Conservation (phyloP, 768 basidiomycete species). For the Pholiota microspora region DNA sequence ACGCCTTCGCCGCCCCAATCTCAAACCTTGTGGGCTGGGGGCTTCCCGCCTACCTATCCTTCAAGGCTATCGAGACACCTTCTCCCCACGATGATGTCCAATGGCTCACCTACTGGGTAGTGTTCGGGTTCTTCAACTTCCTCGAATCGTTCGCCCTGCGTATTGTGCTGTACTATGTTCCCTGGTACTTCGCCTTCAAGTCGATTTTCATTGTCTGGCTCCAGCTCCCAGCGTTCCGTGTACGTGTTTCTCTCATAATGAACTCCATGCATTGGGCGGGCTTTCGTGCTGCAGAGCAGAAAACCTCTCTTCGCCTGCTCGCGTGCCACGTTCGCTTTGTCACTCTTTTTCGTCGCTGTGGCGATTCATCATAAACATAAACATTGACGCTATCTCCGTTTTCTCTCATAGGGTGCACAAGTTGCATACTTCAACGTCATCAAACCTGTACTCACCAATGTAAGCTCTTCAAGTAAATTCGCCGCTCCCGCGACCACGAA, state of each 20-base stretch:
- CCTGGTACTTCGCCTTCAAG: constrained; percentile 96
- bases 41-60: constrained; percentile 92
- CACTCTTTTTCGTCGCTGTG: constrained; percentile 13
- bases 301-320: constrained; percentile 17
- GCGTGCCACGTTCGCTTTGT: constrained; percentile 20
- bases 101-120: constrained; percentile 98
- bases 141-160: constrained; percentile 83
- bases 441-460: constrained; percentile 76
- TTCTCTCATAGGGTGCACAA: constrained; percentile 73
- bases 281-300: neutral
- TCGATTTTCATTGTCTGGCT: constrained; percentile 89
- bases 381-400: constrained; percentile 17
- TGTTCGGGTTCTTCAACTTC: constrained; percentile 94
- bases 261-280: neutral
- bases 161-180: constrained; percentile 85
- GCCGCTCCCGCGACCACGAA: constrained; percentile 52
- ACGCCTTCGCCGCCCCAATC: constrained; percentile 87
- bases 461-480: constrained; percentile 43
- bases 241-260: constrained; percentile 42
- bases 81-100: constrained; percentile 82
- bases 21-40: constrained; percentile 96
- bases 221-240: constrained; percentile 81
- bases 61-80: constrained; percentile 92
- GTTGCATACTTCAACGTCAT: constrained; percentile 71
- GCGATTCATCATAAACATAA: constrained; percentile 11